These are phyloP conservation scores for Phytophthora cactorum DNA, from an alignment of 352 stramenopile genomes.

Conservation along the genomic window DNA sequence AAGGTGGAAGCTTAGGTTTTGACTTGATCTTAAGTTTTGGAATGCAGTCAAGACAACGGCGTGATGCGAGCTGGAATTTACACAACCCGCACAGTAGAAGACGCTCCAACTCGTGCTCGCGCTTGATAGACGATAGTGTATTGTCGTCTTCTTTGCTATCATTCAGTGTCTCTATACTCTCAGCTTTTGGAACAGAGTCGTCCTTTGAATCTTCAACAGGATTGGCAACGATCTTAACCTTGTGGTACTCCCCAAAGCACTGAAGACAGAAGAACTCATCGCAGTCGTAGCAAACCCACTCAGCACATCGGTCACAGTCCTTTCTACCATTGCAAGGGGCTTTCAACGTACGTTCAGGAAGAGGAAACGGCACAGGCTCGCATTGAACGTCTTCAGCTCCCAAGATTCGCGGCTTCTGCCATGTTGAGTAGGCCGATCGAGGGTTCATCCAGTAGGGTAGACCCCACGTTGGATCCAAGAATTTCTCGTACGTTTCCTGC, in stretches of 20 bases:
- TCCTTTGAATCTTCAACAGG: neutral
- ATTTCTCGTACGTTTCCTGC: slow-evolving; percentile 71
- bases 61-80: slow-evolving; percentile 67
- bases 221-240: slow-evolving; percentile 27
- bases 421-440: slow-evolving; percentile 68
- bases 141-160: neutral
- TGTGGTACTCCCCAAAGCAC: slow-evolving; percentile 54
- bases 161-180: neutral
- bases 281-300: slow-evolving; percentile 68
- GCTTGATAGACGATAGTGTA: slow-evolving; percentile 4
- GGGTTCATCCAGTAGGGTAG: slow-evolving; percentile 82
- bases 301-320: slow-evolving; percentile 52
- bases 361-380: slow-evolving; percentile 59
- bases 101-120: slow-evolving; percentile 46
- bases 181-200: neutral
- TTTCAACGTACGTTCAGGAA: slow-evolving; percentile 41
- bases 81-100: slow-evolving; percentile 62
- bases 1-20: neutral
- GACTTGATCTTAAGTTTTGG: slow-evolving; percentile 7
- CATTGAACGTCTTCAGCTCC: slow-evolving; percentile 57
- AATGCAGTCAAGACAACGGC: slow-evolving; percentile 50
- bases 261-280: slow-evolving; percentile 59
- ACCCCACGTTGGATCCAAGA: slow-evolving; percentile 64
- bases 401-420: slow-evolving; percentile 60
- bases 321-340: slow-evolving; percentile 50